Evolutionary conservation across 1,284 basidiomycete genomes (phyloP).

Genomic region (Ceratobasidium sp.): DNA sequence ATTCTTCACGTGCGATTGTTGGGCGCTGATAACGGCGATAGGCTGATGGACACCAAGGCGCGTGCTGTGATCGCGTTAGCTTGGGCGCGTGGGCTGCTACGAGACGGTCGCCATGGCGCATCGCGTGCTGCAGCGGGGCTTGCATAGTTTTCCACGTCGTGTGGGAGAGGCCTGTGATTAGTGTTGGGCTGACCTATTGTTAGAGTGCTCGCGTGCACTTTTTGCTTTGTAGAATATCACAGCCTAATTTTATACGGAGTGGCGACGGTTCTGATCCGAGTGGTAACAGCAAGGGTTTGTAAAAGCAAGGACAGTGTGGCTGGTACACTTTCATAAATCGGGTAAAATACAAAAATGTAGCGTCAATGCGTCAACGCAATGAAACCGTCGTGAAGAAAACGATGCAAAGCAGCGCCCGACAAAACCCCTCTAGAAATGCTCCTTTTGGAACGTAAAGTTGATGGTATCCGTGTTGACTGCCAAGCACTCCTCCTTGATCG

Average conservation of each 20-base stretch:
- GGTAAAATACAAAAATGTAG: constrained; percentile 18
- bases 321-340: constrained; percentile 14
- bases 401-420: neutral
- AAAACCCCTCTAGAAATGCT: constrained; percentile 54
- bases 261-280: neutral
- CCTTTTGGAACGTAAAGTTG: constrained; percentile 84
- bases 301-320: neutral
- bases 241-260: constrained; percentile 15
- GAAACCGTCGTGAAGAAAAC: constrained; percentile 1
- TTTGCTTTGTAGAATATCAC: constrained; percentile 24
- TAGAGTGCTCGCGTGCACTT: constrained; percentile 8
- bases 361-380: constrained; percentile 39
- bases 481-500: constrained; percentile 74
- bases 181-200: constrained; percentile 7
- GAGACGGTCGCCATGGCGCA: constrained; percentile 70
- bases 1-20: constrained; percentile 17
- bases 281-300: neutral
- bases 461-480: constrained; percentile 66
- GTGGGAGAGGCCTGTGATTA: neutral
- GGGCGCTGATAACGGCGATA: constrained; percentile 60
- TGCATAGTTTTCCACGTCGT: constrained; percentile 4
- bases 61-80: constrained; percentile 67
- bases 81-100: constrained; percentile 72
- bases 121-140: constrained; percentile 75
- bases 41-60: constrained; percentile 73